phyloP scores from a whole-genome alignment of 73 alveolate species.

The Symbiodinium natans region DNA sequence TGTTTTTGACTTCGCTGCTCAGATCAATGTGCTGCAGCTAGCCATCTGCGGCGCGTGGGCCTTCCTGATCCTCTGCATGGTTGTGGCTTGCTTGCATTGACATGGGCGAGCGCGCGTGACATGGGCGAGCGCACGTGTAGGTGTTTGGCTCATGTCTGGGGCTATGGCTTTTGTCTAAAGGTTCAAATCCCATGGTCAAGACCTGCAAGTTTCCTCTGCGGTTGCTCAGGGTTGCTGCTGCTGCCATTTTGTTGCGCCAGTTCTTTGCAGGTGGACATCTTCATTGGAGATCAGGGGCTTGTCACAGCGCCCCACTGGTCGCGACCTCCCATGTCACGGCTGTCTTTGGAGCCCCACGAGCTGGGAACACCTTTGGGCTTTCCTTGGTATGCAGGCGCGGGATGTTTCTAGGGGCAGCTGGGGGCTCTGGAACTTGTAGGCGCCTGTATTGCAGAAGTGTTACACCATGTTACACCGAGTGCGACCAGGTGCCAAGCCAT shows the following conservation, averaged over 20 bases:
- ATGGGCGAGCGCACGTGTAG: too few relatives aligned
- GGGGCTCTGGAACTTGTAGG: not conserved
- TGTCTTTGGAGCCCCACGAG: constrained; percentile 90
- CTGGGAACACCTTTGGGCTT: constrained; percentile 87
- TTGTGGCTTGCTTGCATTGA: not conserved
- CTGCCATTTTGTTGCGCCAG: not conserved
- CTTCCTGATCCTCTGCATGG: constrained; percentile 69
- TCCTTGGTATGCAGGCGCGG: constrained; percentile 89
- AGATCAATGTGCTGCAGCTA: constrained; percentile 73
- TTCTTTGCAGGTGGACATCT: constrained; percentile 47
- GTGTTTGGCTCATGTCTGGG: too few relatives aligned
- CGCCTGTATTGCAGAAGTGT: not conserved
- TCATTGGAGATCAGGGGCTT: constrained; percentile 89
- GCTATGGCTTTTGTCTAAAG: too few relatives aligned
- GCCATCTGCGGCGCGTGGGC: constrained; percentile 69
- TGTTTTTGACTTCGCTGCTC: not conserved
- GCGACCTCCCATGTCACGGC: constrained; percentile 91
- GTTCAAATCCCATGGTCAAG: not conserved
- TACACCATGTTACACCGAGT: not conserved
- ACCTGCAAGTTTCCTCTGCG: too few relatives aligned
- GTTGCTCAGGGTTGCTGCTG: not conserved
- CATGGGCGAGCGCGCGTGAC: not conserved
- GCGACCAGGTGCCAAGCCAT: constrained; percentile 70
- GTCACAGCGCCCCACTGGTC: constrained; percentile 93
- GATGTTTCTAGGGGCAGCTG: not conserved